Evolutionary conservation across 2,329 filamentous ascomycete species (phyloP).

Genomic region (Cryoendolithus antarcticus): DNA sequence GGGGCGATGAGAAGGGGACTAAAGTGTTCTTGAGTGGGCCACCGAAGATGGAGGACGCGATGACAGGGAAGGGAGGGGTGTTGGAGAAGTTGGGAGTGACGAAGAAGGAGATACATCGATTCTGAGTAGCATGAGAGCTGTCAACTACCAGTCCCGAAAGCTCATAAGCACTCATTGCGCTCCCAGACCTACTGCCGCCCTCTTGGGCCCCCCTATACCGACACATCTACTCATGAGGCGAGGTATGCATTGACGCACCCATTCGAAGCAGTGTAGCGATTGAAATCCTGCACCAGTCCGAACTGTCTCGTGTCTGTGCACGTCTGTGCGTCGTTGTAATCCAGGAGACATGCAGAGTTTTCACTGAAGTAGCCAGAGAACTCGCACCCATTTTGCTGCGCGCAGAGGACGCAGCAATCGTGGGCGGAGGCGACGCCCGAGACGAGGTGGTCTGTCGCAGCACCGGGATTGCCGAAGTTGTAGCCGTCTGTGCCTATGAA

Average conservation of each 20-base stretch:
- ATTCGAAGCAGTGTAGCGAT: background rate
- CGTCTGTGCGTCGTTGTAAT: background rate
- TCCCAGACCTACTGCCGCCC: no score
- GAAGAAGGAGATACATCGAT: conserved; percentile 47
- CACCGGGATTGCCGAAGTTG: background rate
- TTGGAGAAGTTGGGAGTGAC: conserved; percentile 45
- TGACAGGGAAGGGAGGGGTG: conserved; percentile 43
- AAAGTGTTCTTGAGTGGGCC: conserved; percentile 62
- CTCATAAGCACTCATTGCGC: no score
- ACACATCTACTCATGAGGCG: no score
- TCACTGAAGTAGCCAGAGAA: background rate
- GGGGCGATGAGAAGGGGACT: conserved; percentile 26
- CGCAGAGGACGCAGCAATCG: background rate
- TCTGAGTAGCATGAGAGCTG: conserved; percentile 25
- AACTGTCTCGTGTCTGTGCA: background rate
- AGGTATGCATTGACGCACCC: background rate
- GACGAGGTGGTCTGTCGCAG: background rate
- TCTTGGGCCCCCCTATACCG: no score
- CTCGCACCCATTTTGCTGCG: background rate
- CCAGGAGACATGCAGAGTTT: background rate
- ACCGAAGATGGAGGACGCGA: conserved; percentile 49
- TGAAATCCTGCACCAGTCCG: background rate
- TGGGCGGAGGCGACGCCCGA: background rate
- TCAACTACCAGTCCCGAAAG: no score
- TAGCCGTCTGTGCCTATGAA: background rate